Evolutionary conservation across 768 basidiomycete species (phyloP).

Genomic region (Porphyrellus cyaneotinctus): DNA sequence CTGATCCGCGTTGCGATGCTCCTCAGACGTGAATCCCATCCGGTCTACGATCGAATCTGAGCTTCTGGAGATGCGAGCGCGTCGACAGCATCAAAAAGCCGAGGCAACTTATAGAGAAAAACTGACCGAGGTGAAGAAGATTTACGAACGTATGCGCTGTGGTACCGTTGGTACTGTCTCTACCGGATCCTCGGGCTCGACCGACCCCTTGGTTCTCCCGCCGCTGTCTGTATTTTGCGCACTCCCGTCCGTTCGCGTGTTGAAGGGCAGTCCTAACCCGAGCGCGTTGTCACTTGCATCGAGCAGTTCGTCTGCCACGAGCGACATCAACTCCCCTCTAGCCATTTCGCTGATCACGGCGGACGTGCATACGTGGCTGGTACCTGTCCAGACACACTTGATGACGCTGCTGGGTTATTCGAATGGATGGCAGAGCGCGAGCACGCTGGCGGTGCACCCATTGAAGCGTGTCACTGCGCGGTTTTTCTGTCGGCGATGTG

Average conservation of each 20-base stretch:
- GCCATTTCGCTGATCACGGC: constrained; percentile 36
- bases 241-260: constrained; percentile 42
- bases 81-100: constrained; percentile 24
- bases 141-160: constrained; percentile 45
- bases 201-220: constrained; percentile 34
- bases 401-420: constrained; percentile 46
- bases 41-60: constrained; percentile 26
- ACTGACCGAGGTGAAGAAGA: constrained; percentile 36
- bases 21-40: constrained; percentile 20
- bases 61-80: constrained; percentile 25
- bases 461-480: constrained; percentile 55
- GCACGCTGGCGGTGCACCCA: constrained; percentile 46
- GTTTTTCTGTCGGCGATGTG: constrained; percentile 55
- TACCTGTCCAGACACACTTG: constrained; percentile 41
- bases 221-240: constrained; percentile 44
- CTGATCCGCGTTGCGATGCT: not conserved
- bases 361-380: constrained; percentile 49
- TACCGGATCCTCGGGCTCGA: not conserved
- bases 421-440: constrained; percentile 47
- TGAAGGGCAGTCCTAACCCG: constrained; percentile 29
- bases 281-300: not conserved
- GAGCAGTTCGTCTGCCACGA: not conserved
- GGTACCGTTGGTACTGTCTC: constrained; percentile 6
- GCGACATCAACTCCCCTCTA: constrained; percentile 28
- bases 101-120: constrained; percentile 26